These are phyloP conservation scores for Ceratocystis eucalypticola DNA, from an alignment of 2,329 filamentous ascomycete genomes.

Conservation along the genomic window DNA sequence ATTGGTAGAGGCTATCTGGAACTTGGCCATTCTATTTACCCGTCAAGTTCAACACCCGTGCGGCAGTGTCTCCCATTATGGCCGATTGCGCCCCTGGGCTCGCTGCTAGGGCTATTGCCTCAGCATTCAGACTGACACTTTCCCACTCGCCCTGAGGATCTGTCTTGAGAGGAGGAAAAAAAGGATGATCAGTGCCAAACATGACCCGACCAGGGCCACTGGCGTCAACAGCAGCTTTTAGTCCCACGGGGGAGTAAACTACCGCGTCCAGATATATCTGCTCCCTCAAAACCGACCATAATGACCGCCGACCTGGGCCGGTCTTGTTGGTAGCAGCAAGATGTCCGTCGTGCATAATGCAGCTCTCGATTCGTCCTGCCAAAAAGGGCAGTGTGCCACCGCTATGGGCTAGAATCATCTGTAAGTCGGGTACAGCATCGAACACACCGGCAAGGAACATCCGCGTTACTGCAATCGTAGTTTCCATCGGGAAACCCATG, in stretches of 20 bases:
- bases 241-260: slow-evolving; percentile 61
- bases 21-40: slow-evolving; percentile 9
- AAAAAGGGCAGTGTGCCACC: slow-evolving; percentile 82
- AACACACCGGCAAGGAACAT: slow-evolving; percentile 84
- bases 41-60: slow-evolving; percentile 33
- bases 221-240: slow-evolving; percentile 57
- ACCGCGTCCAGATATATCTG: slow-evolving; percentile 86
- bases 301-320: slow-evolving; percentile 33
- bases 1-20: neutral
- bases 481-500: slow-evolving; percentile 81
- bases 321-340: slow-evolving; percentile 50
- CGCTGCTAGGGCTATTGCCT: slow-evolving; percentile 41
- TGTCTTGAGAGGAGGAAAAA: slow-evolving; percentile 60
- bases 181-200: slow-evolving; percentile 74
- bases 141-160: slow-evolving; percentile 54
- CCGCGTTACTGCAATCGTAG: slow-evolving; percentile 73
- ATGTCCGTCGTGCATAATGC: slow-evolving; percentile 68
- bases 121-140: slow-evolving; percentile 44
- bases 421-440: slow-evolving; percentile 54
- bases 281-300: slow-evolving; percentile 46
- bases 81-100: slow-evolving; percentile 33
- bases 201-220: slow-evolving; percentile 56
- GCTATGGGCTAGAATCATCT: slow-evolving; percentile 72
- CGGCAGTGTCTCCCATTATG: slow-evolving; percentile 48
- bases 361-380: slow-evolving; percentile 77